phyloP scores from a whole-genome alignment of 768 basidiomycete genomes.

The Kwoniella newhampshirensis region DNA sequence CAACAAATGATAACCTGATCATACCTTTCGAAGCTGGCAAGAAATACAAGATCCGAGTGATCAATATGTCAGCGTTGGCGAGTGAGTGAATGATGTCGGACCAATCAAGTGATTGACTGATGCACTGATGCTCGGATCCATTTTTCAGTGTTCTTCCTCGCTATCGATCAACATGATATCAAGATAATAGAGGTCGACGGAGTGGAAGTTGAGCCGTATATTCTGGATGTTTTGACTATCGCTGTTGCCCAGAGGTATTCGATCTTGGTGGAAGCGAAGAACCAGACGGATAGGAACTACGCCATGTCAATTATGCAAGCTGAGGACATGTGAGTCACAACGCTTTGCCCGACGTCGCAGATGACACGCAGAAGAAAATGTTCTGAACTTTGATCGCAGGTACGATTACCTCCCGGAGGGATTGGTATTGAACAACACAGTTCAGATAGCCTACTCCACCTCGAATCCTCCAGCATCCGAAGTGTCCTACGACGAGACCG shows the following conservation, averaged over 20 bases:
- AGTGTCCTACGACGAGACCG: constrained; percentile 55
- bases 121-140: not conserved
- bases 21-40: constrained; percentile 82
- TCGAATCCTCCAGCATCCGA: constrained; percentile 60
- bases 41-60: constrained; percentile 83
- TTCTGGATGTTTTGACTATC: constrained; percentile 69
- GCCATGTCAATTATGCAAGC: constrained; percentile 62
- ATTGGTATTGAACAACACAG: constrained; percentile 78
- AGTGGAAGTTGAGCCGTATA: constrained; percentile 69
- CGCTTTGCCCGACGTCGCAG: not conserved
- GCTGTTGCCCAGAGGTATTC: constrained; percentile 92
- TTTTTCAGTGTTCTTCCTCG: constrained; percentile 51
- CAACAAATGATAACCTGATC: constrained; percentile 78
- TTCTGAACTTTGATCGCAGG: constrained; percentile 58
- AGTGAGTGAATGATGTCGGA: constrained; percentile 29
- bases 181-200: constrained; percentile 55
- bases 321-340: constrained; percentile 65
- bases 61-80: constrained; percentile 67
- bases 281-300: constrained; percentile 81
- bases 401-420: constrained; percentile 77
- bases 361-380: not conserved
- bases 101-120: not conserved
- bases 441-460: constrained; percentile 73
- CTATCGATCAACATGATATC: constrained; percentile 56
- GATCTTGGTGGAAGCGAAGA: constrained; percentile 83